Base-by-base conservation (phyloP, 108 stramenopile species). In the Cylindrotheca closterium region DNA sequence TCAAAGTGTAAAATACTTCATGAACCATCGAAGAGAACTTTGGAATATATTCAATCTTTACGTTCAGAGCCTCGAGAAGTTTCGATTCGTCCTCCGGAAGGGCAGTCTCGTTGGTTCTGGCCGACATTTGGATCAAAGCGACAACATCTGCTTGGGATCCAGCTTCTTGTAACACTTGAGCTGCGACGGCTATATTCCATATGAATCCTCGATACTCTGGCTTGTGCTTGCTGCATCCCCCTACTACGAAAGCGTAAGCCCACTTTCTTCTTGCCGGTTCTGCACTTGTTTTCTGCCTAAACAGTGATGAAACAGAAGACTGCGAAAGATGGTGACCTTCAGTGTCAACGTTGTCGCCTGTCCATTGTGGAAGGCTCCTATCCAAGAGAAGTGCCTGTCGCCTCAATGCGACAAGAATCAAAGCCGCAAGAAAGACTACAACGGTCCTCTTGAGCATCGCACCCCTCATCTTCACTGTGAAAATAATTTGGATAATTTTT, bases 171-270 rank as follows among this genome's bases (percentile, higher is more conserved):
- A 85, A 53, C 4, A 78, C 31, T 19, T 71, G 53, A n/a, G 63
- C 60, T 3, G 84, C 65, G 4, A 77, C 70, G 2, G 78, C 49
- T 32, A 79, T 72, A 48, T 72, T 73, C 45, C 66, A 81, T 17
- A 85, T 30, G 22, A 65, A 71, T 24, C 78, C 80, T 3, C 32
- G 7, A 25, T 60, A 73, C 3, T 30, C 48, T 15, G 26, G 61
- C 10, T 30, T 26, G n/a, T 45, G 22, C 30, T 21, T 3, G 1
- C n/a, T 26, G 47, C 61, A 62, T 62, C 79, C 79, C 17, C 70
- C 79, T 18, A 80, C 33, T 17, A 80, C 24, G 55, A 68, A 80
- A 15, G 71, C 57, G 59, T 80, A 80, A 22, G 79, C 79, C 52
- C 60, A 71, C 37, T 58, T 63, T 37, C 52, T 29, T 33, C n/a